Conservation (phyloP, 225 moss, liverwort and hornwort genomes). For the Neckera pumila region DNA sequence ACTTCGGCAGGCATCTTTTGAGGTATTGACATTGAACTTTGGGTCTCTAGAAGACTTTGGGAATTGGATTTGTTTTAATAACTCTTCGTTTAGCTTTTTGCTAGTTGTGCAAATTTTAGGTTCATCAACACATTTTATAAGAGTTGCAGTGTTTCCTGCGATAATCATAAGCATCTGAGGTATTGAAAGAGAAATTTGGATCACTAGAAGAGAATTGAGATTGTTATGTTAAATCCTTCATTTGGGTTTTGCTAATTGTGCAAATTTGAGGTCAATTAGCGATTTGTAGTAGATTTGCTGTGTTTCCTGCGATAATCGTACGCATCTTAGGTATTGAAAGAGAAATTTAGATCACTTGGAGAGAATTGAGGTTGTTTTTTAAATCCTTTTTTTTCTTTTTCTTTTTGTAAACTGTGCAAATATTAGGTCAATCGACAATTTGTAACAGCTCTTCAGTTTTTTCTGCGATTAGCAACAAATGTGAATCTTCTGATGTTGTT, state of each 20-base stretch:
- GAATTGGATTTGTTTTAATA: no score
- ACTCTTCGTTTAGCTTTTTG: not conserved
- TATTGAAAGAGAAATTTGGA: not conserved
- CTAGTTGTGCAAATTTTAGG: not conserved
- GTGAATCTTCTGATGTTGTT: not conserved
- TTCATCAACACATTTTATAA: not conserved
- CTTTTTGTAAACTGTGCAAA: not conserved
- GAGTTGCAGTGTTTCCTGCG: not conserved
- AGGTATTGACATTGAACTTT: not conserved
- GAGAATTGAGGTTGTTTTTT: not conserved
- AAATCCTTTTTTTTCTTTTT: no score
- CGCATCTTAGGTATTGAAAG: not conserved
- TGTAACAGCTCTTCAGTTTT: not conserved
- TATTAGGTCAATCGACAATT: not conserved
- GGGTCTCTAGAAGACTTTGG: no score
- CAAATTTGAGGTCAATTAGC: not conserved
- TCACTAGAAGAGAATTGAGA: not conserved
- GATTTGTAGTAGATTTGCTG: not conserved
- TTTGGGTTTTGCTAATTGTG: not conserved
- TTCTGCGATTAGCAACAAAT: not conserved
- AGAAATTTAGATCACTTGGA: not conserved
- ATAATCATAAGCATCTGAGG: not conserved
- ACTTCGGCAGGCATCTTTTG: not conserved
- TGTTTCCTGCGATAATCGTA: not conserved
- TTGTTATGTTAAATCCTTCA: not conserved